Evolutionary conservation across 129 eudicot genomes (phyloP).

Genomic region (Heracleum sosnowskyi): DNA sequence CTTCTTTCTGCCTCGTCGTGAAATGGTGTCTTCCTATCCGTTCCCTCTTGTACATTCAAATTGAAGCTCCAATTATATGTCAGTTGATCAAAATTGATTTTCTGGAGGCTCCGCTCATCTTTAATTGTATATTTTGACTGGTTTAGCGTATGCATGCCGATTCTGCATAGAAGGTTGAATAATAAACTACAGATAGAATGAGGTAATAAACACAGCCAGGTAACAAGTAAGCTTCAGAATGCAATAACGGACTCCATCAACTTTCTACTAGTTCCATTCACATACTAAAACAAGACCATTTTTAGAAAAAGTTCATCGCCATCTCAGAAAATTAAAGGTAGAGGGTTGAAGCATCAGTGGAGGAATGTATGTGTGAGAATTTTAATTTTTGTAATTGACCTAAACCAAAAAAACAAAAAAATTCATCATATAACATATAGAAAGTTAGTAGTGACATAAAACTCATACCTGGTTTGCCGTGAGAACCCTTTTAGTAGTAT

Average conservation of each 20-base stretch:
- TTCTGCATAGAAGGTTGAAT: background rate
- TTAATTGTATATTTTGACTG: background rate
- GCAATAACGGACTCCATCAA: background rate
- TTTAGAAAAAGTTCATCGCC: background rate
- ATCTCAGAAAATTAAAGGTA: background rate
- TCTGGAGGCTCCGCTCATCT: background rate
- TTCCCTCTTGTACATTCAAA: background rate
- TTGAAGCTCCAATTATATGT: background rate
- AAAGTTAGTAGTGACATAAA: background rate
- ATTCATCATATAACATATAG: background rate
- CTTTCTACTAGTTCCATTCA: background rate
- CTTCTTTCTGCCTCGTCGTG: background rate
- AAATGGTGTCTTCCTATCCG: background rate
- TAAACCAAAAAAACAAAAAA: background rate
- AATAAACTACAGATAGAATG: background rate
- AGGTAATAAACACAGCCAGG: background rate
- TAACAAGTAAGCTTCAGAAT: background rate
- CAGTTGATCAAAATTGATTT: constrained; percentile 1
- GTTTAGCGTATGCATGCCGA: background rate
- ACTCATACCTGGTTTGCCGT: constrained; percentile 62
- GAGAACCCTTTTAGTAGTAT: constrained; percentile 61
- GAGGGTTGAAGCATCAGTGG: background rate
- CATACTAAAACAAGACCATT: background rate
- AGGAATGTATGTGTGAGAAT: background rate
- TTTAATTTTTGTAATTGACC: background rate